Evolutionary conservation across 768 basidiomycete genomes (phyloP).

Genomic region (Boletus eberwhitei): DNA sequence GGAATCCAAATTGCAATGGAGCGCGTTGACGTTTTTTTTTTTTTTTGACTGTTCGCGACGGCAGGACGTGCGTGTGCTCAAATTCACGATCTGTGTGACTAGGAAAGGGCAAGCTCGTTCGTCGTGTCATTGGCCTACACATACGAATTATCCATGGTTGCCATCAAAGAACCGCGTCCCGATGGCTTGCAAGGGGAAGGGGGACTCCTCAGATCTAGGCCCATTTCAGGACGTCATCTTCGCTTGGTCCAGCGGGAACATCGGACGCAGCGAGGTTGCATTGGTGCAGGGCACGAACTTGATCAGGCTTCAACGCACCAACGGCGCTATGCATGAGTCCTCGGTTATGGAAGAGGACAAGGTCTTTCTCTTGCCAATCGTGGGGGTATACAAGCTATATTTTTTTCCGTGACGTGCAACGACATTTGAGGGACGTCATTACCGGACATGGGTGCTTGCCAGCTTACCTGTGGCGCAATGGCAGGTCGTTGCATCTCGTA

Average conservation of each 20-base stretch:
- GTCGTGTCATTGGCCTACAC: neutral
- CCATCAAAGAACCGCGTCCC: conserved; percentile 5
- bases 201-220: conserved; percentile 30
- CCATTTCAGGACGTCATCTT: conserved; percentile 43
- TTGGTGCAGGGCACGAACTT: conserved; percentile 51
- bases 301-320: conserved; percentile 52
- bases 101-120: conserved; percentile 4
- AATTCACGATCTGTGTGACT: conserved; percentile 10
- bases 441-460: neutral
- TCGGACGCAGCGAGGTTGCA: conserved; percentile 57
- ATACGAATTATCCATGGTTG: neutral
- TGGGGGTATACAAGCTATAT: conserved; percentile 74
- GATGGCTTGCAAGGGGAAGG: neutral
- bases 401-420: neutral
- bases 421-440: neutral
- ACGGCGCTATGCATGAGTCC: conserved; percentile 68
- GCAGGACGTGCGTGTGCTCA: neutral
- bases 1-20: neutral
- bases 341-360: conserved; percentile 72
- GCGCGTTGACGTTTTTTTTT: neutral
- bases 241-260: conserved; percentile 45
- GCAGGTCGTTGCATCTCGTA: conserved; percentile 89
- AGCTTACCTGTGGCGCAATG: conserved; percentile 69
- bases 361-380: conserved; percentile 71
- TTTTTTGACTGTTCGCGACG: too few relatives aligned